These are phyloP conservation scores for Oryza punctata DNA, from an alignment of 176 grass and related monocot genomes.

Conservation along the genomic window DNA sequence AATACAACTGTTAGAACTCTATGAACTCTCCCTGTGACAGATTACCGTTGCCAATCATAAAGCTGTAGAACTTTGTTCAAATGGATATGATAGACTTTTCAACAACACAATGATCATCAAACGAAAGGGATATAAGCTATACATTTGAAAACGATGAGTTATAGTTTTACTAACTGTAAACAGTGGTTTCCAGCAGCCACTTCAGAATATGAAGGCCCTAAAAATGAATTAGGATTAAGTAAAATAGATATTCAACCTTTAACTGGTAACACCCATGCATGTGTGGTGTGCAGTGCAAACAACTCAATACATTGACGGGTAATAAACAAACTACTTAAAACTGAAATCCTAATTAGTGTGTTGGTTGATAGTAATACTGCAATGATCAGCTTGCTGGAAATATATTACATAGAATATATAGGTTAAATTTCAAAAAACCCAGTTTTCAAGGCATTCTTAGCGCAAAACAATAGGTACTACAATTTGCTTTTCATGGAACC, in stretches of 20 bases:
- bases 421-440: neutral
- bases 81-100: neutral
- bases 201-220: neutral
- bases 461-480: too few relatives aligned
- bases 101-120: constrained; percentile 3
- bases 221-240: constrained; percentile 22
- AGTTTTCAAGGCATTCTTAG: neutral
- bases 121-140: neutral
- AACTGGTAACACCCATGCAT: constrained; percentile 17
- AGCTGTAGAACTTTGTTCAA: neutral
- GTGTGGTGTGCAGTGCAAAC: neutral
- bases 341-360: constrained; percentile 33
- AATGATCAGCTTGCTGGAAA: too few relatives aligned
- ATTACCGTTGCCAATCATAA: constrained; percentile 10
- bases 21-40: neutral
- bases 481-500: too few relatives aligned
- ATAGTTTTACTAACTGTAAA: neutral
- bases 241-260: constrained; percentile 10
- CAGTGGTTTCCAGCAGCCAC: neutral
- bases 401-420: neutral
- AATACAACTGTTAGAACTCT: neutral
- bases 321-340: constrained; percentile 47
- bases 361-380: neutral
- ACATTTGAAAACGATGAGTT: neutral
- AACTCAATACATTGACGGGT: neutral